A percentile compares a stretch with the other conserved stretches of the same genome.
Evolutionary conservation across 2,329 filamentous ascomycete species (phyloP).

Genomic region (Pleoardoris graminearum): DNA sequence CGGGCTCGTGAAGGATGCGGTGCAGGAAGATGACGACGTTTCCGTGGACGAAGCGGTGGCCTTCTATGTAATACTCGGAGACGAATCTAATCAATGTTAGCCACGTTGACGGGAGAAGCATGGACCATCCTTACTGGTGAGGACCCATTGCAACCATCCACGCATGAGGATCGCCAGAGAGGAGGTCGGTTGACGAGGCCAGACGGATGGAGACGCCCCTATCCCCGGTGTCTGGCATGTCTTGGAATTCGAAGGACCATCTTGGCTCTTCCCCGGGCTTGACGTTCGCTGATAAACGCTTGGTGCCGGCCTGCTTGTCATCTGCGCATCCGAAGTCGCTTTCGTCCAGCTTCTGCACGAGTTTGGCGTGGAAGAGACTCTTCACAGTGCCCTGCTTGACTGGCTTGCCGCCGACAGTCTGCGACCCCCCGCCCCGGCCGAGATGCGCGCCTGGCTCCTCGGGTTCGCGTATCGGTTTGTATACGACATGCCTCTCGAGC

Average conservation of each 20-base stretch:
- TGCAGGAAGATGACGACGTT: constrained; percentile 62
- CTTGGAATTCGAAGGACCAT: constrained; percentile 48
- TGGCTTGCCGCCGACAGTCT: constrained; percentile 38
- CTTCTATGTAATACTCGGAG: constrained; percentile 60
- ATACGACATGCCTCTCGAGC: constrained; percentile 61
- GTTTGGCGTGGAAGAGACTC: constrained; percentile 58
- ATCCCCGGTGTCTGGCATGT: constrained; percentile 54
- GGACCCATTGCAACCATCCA: constrained; percentile 56
- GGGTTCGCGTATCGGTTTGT: constrained; percentile 58
- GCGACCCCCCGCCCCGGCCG: constrained; percentile 42
- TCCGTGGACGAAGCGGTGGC: constrained; percentile 61
- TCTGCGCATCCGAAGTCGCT: constrained; percentile 38
- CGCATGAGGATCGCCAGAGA: constrained; percentile 54
- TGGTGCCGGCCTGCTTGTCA: constrained; percentile 10
- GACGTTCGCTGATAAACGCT: constrained; percentile 26
- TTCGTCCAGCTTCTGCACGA: constrained; percentile 50
- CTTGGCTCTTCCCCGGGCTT: constrained; percentile 28
- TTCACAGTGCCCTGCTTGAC: constrained; percentile 42
- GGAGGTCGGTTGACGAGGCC: constrained; percentile 53
- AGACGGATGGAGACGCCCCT: constrained; percentile 58
- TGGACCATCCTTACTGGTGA: constrained; percentile 52
- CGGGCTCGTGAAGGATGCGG: constrained; percentile 56
- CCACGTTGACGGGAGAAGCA: constrained; percentile 1
- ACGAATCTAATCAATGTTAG: constrained; percentile 53
- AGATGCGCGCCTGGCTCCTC: constrained; percentile 44